A percentile compares a stretch with the other conserved stretches of the same genome.
Conservation (phyloP, 345 rosid genomes). For the Limnanthes douglasii region DNA sequence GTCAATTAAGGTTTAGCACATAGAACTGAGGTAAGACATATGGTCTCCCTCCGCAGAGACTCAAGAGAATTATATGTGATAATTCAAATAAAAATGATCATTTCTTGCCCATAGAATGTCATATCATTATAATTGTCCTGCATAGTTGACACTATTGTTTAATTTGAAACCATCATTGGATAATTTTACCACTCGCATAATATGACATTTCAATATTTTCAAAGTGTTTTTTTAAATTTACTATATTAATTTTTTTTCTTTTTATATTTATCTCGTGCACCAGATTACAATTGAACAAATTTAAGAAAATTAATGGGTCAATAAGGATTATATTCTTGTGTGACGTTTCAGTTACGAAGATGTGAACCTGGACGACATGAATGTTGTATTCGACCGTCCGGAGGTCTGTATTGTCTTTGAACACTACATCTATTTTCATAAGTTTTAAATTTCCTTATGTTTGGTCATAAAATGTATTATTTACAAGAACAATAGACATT, state of each 20-base stretch:
- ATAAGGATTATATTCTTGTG: slow-evolving; percentile 46
- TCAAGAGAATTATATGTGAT: not conserved
- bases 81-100: not conserved
- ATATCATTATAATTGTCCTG: not conserved
- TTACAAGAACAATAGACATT: no score
- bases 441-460: not conserved
- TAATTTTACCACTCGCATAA: slow-evolving; percentile 1
- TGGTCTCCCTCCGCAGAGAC: no score
- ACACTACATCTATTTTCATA: slow-evolving; percentile 1
- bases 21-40: no score
- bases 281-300: slow-evolving; percentile 73
- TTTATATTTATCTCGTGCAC: no score
- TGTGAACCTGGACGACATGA: slow-evolving; percentile 84
- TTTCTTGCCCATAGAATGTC: slow-evolving; percentile 1
- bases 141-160: slow-evolving; percentile 1
- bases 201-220: slow-evolving; percentile 4
- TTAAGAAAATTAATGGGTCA: slow-evolving; percentile 70
- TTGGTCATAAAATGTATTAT: slow-evolving; percentile 2
- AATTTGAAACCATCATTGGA: slow-evolving; percentile 1
- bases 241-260: no score
- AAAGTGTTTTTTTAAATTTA: no score
- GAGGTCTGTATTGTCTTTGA: slow-evolving; percentile 40
- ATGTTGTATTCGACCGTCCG: slow-evolving; percentile 78
- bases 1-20: no score
- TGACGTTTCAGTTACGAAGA: slow-evolving; percentile 68